phyloP scores from a whole-genome alignment of 73 alveolate species.

The Durusdinium trenchii region DNA sequence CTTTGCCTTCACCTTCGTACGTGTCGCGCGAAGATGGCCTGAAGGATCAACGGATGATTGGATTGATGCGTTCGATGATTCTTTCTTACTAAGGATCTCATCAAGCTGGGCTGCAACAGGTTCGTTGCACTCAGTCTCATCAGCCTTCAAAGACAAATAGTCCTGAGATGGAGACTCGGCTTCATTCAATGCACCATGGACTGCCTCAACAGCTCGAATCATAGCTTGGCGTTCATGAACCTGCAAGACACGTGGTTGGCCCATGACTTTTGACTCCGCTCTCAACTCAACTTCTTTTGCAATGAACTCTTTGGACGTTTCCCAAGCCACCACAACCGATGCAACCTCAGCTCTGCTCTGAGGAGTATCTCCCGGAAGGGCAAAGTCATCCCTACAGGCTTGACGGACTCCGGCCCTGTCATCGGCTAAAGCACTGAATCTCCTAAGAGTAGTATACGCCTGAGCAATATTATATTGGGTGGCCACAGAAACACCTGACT shows the following conservation, averaged over 20 bases:
- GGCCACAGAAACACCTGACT: neutral
- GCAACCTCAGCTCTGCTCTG: neutral
- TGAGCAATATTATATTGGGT: neutral
- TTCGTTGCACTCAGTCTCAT: neutral
- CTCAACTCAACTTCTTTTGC: neutral
- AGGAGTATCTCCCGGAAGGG: neutral
- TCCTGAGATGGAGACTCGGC: neutral
- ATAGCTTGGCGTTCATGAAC: neutral
- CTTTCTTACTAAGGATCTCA: neutral
- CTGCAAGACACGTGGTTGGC: neutral
- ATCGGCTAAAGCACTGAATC: neutral
- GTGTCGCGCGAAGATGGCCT: neutral
- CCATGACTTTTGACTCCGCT: neutral
- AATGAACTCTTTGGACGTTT: neutral
- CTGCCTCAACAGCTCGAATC: neutral
- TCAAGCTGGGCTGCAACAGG: neutral
- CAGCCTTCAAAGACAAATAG: neutral
- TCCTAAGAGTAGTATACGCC: neutral
- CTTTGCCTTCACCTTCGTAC: neutral
- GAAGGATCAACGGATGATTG: neutral
- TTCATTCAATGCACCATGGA: neutral
- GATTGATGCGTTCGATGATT: neutral
- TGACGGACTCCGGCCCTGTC: neutral
- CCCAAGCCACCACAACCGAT: neutral
- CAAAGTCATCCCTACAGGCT: neutral